A percentile compares a stretch with the other conserved stretches of the same genome.
These are phyloP conservation scores for Russula sp. DNA, from an alignment of 768 basidiomycete species.

Conservation along the genomic window DNA sequence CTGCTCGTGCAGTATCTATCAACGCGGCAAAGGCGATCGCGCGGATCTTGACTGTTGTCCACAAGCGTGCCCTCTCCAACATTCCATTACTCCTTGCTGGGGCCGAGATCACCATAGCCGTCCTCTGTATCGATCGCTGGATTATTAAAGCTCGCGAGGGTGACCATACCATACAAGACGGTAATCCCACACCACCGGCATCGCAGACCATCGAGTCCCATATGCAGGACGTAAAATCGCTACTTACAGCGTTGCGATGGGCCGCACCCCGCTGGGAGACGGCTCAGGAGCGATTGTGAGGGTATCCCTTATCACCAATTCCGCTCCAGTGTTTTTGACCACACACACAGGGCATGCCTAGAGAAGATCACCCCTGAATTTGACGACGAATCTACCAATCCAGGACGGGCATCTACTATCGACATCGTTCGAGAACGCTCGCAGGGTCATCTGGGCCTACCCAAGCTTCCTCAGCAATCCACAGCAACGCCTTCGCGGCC, in stretches of 20 bases:
- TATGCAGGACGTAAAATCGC: conserved; percentile 12
- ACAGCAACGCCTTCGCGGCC: background rate
- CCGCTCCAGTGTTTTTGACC: background rate
- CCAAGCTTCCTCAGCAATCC: background rate
- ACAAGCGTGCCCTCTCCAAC: conserved; percentile 16
- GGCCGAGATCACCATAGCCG: conserved; percentile 15
- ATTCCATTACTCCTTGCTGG: conserved; percentile 14
- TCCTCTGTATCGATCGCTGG: conserved; percentile 20
- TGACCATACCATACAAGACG: background rate
- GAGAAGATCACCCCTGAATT: conserved; percentile 11
- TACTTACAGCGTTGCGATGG: conserved; percentile 18
- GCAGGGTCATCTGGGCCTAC: no score
- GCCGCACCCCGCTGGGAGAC: conserved; percentile 20
- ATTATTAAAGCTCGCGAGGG: conserved; percentile 15
- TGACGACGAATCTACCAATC: conserved; percentile 1
- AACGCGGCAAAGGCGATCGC: conserved; percentile 14
- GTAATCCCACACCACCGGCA: background rate
- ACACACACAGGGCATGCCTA: conserved; percentile 6
- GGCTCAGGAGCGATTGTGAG: conserved; percentile 15
- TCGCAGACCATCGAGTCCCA: conserved; percentile 5
- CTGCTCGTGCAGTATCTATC: conserved; percentile 11
- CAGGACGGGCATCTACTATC: background rate
- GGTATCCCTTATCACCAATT: background rate
- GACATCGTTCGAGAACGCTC: background rate
- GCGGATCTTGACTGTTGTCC: conserved; percentile 14